These are phyloP conservation scores for Talaromyces piceae DNA, from an alignment of 2,329 filamentous ascomycete genomes.

Conservation along the genomic window DNA sequence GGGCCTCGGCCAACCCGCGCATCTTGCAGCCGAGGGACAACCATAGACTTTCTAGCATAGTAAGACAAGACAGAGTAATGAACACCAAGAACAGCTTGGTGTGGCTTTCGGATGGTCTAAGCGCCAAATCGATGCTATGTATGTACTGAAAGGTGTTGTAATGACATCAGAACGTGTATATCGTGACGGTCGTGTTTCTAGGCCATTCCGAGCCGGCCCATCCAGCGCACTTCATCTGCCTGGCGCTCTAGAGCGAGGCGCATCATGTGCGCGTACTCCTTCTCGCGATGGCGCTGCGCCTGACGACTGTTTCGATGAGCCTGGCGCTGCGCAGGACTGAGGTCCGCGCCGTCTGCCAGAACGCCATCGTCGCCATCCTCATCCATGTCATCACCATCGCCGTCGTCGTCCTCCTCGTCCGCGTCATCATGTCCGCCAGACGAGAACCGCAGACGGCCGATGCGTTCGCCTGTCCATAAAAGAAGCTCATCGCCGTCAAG, in stretches of 20 bases:
- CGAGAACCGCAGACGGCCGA: constrained; percentile 65
- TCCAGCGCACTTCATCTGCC: constrained; percentile 69
- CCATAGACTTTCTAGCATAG: too few species aligned
- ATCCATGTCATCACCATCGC: constrained; percentile 21
- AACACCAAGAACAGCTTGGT: too few species aligned
- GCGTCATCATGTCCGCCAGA: constrained; percentile 27
- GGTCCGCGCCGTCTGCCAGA: constrained; percentile 2
- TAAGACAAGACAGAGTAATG: too few species aligned
- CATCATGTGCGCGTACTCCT: constrained; percentile 64
- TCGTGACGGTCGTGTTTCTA: neutral
- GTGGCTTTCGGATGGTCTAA: too few species aligned
- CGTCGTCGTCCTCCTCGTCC: constrained; percentile 24
- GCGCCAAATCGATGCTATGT: too few species aligned
- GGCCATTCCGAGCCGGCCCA: constrained; percentile 56
- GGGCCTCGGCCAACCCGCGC: neutral
- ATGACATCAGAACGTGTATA: neutral
- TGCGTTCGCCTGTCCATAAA: constrained; percentile 79
- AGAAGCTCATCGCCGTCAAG: constrained; percentile 59
- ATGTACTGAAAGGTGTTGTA: too few species aligned
- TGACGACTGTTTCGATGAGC: constrained; percentile 22
- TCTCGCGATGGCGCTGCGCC: constrained; percentile 29
- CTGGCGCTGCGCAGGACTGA: neutral
- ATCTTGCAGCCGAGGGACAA: neutral
- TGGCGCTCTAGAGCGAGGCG: constrained; percentile 66
- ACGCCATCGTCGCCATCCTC: neutral